These are phyloP conservation scores for Boechera divaricarpa DNA, from an alignment of 345 rosid genomes.

Conservation along the genomic window DNA sequence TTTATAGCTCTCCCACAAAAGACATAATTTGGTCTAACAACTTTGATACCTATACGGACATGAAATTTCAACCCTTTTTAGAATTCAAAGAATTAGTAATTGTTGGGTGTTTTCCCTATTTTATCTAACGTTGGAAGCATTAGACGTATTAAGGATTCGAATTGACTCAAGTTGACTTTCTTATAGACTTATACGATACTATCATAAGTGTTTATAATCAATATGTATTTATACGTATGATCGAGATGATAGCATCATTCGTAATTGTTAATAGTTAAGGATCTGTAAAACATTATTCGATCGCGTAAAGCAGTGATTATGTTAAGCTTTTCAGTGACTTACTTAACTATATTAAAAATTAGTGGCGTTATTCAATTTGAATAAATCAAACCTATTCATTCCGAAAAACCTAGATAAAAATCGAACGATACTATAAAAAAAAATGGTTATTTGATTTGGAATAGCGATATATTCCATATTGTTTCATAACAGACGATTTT, in stretches of 20 bases:
- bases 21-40: constrained; percentile 30
- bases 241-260: background rate
- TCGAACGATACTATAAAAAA: background rate
- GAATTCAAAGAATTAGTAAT: constrained; percentile 8
- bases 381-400: background rate
- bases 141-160: constrained; percentile 28
- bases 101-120: background rate
- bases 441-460: background rate
- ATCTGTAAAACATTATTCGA: background rate
- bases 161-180: constrained; percentile 36
- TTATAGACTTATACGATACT: background rate
- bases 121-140: constrained; percentile 26
- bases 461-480: background rate
- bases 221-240: background rate
- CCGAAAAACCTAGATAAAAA: background rate
- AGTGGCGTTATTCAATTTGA: background rate
- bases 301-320: background rate
- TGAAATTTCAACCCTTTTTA: constrained; percentile 15
- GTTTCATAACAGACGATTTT: background rate
- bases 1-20: constrained; percentile 28
- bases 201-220: background rate
- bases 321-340: background rate
- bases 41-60: constrained; percentile 9
- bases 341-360: background rate
- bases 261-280: background rate